Conservation (phyloP, 2,329 filamentous ascomycete genomes). For the Trichoderma sp. region DNA sequence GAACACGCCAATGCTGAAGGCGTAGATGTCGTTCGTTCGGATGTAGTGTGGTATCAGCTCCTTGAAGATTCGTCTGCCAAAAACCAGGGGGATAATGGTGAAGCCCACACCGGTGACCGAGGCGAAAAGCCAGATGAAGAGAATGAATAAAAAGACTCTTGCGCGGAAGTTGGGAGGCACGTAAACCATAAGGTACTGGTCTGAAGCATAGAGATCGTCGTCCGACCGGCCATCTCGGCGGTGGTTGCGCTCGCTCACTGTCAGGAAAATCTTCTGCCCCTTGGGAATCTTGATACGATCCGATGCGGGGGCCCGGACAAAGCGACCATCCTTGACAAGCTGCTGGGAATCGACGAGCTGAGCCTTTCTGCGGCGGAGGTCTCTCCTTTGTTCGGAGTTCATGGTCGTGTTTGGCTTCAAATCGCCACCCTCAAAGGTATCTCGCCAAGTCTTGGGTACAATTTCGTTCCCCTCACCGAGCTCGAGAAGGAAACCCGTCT, state of each 20-base stretch:
- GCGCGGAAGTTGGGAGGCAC: conserved; percentile 80
- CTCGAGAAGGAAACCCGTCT: conserved; percentile 47
- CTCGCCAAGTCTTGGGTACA: conserved; percentile 56
- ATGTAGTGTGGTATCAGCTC: conserved; percentile 67
- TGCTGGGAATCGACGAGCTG: conserved; percentile 48
- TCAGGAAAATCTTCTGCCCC: conserved; percentile 74
- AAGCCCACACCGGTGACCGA: conserved; percentile 80
- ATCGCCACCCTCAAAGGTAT: conserved; percentile 50
- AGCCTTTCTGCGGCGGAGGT: conserved; percentile 40
- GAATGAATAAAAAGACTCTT: conserved; percentile 80
- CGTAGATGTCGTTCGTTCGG: conserved; percentile 90
- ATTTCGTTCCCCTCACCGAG: conserved; percentile 41
- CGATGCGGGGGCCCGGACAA: conserved; percentile 88
- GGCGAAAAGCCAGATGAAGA: conserved; percentile 90
- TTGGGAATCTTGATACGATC: conserved; percentile 95
- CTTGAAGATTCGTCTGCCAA: conserved; percentile 77
- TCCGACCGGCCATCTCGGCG: conserved; percentile 56
- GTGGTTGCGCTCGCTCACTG: conserved; percentile 63
- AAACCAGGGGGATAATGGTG: conserved; percentile 81
- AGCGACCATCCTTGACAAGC: conserved; percentile 70
- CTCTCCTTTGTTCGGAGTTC: conserved; percentile 35
- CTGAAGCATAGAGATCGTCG: conserved; percentile 51
- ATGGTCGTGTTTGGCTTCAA: conserved; percentile 42
- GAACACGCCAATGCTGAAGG: conserved; percentile 88
- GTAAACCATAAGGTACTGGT: conserved; percentile 69